Evolutionary conservation across 225 moss, liverwort and hornwort species (phyloP), one percentile per base, ranked within the genome.

Genomic region (Bryum argenteum): DNA sequence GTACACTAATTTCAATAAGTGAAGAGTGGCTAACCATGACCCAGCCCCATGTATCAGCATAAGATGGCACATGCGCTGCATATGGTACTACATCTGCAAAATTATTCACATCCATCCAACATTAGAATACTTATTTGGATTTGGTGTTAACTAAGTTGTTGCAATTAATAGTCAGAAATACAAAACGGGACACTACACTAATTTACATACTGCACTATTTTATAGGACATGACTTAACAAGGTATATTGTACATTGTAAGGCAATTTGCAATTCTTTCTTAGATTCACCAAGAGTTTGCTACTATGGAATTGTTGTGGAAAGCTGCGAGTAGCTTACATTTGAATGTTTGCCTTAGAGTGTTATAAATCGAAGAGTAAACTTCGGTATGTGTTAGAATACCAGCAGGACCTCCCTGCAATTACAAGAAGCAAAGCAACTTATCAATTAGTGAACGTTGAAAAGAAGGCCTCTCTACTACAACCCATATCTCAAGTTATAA

Each of bases 31-130:
- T 75, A 53, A 89, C 93, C 96, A 93, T 92, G 28, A 97, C 50
- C 96, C 93, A 97, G 33, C 91, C 96, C 91, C 96, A 97, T 40
- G 96, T 89, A 78, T 93, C 93, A 26, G 96, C 93, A 75, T 91
- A 92, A 6, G 96, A 97, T 13, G 96, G 96, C 71, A 93, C 90
- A 74, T 97, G 96, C 15, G 93, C 93, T 37, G 91, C 89, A 65
- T 97, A 93, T 7, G 93, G 93, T 44, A 90, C 80, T 20, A 97
- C 96, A 77, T 93, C 93, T 93, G 80, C 77, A 69, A 64, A 37
- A 33, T n/a, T n/a, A n/a, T 4, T 61, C 66, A 78, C 10, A 1
- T 50, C 61, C 61, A 62, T 42, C 54, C 54, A 6, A 24, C 14
- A 38, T 33, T 33, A 33, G 4, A 6, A 33, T 33, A 33, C 5